These are phyloP conservation scores for Fusarium sp. DNA, from an alignment of 2,329 filamentous ascomycete species.

Conservation along the genomic window DNA sequence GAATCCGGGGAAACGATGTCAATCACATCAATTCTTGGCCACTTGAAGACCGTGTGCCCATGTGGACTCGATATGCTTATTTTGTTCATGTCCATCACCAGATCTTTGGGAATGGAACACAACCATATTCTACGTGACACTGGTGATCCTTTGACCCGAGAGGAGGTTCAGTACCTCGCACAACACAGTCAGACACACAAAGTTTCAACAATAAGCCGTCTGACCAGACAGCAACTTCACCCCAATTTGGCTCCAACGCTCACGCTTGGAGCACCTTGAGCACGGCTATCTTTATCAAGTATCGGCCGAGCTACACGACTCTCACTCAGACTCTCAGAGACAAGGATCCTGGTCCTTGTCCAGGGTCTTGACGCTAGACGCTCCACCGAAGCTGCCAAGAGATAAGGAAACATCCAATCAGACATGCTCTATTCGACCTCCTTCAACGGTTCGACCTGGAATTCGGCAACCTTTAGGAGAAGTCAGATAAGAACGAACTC, in stretches of 20 bases:
- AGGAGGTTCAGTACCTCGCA: not conserved
- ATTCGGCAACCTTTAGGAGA: slow-evolving; percentile 8
- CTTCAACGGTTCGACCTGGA: slow-evolving; percentile 21
- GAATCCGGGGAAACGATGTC: slow-evolving; percentile 23
- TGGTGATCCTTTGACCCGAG: not conserved
- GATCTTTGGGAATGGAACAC: not conserved
- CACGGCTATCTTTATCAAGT: slow-evolving; percentile 1
- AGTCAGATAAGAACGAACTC: slow-evolving; percentile 32
- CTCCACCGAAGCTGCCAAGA: slow-evolving; percentile 40
- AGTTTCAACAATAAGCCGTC: not conserved
- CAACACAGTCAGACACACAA: not conserved
- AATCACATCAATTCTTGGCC: not conserved
- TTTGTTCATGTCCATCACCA: not conserved
- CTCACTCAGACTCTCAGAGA: not conserved
- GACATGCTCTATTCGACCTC: slow-evolving; percentile 21
- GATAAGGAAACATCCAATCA: slow-evolving; percentile 46
- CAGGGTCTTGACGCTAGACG: slow-evolving; percentile 26
- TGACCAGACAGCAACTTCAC: not conserved
- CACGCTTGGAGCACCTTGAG: not conserved
- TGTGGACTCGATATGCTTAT: not conserved
- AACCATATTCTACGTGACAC: not conserved
- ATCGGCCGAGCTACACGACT: slow-evolving; percentile 13
- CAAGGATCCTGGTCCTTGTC: slow-evolving; percentile 16
- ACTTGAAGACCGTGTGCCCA: not conserved
- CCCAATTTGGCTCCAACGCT: not conserved